Conservation (phyloP, 805 yeast species). For the Spathaspora sp. region DNA sequence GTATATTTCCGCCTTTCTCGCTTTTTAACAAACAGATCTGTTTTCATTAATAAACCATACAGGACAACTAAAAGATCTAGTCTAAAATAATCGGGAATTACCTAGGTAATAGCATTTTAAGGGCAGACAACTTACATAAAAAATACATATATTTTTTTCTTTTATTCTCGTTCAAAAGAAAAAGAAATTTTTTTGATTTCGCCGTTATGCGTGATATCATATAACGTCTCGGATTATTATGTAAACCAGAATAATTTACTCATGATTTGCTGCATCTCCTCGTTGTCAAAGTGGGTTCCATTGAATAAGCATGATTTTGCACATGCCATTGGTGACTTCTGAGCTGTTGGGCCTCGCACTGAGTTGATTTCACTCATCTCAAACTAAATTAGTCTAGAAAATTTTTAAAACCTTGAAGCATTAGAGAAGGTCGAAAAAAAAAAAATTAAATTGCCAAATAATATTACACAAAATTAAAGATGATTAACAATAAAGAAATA, state of each 20-base stretch:
- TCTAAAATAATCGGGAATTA: background rate
- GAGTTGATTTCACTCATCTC: background rate
- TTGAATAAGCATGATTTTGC: too few relatives aligned
- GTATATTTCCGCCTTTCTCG: background rate
- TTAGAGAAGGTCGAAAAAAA: background rate
- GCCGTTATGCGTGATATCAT: background rate
- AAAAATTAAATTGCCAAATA: background rate
- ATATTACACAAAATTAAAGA: background rate
- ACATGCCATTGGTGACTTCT: too few relatives aligned
- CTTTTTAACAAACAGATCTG: background rate
- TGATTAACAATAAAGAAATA: background rate
- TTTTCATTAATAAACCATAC: background rate
- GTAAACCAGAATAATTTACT: too few relatives aligned
- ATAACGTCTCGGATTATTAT: background rate
- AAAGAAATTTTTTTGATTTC: background rate
- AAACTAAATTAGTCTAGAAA: background rate
- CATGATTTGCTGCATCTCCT: too few relatives aligned
- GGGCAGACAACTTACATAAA: background rate
- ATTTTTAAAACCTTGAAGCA: background rate
- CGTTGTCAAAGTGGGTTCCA: too few relatives aligned
- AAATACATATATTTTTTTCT: background rate
- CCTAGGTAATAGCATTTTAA: background rate
- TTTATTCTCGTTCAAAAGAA: background rate
- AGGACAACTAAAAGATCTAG: background rate
- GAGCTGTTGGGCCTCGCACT: too few relatives aligned